Percentiles rank a stretch among this genome's conserved stretches.
Evolutionary conservation across 176 grass and related monocot species (phyloP).

Genomic region (Metroxylon sagu): DNA sequence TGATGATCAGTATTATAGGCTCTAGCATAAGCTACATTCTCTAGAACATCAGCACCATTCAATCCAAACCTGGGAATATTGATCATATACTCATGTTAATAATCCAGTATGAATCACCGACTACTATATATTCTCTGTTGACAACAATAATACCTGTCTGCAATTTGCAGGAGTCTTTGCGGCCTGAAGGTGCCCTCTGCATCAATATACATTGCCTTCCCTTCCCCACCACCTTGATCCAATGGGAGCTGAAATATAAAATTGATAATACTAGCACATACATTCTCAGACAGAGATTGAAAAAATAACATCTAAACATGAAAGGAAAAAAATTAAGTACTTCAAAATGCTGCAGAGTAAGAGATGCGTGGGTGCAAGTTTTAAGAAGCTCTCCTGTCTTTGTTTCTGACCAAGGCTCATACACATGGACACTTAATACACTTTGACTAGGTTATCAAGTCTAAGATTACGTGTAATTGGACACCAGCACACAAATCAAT

Average conservation of each 20-base stretch:
- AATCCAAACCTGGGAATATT: constrained; percentile 58
- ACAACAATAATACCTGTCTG: constrained; percentile 44
- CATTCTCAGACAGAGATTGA: not conserved
- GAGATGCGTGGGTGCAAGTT: too few relatives aligned
- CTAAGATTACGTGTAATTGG: too few relatives aligned
- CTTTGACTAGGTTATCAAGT: too few relatives aligned
- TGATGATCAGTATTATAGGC: constrained; percentile 94
- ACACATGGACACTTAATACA: too few relatives aligned
- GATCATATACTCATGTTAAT: too few relatives aligned
- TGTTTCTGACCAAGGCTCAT: too few relatives aligned
- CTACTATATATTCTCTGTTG: not conserved
- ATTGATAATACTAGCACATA: not conserved
- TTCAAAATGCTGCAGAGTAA: not conserved
- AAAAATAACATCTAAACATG: not conserved
- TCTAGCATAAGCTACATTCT: constrained; percentile 95
- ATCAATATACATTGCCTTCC: constrained; percentile 89
- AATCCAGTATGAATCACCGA: too few relatives aligned
- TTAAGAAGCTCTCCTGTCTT: too few relatives aligned
- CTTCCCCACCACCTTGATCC: constrained; percentile 96
- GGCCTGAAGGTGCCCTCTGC: constrained; percentile 92
- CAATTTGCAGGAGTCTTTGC: constrained; percentile 86
- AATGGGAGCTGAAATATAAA: constrained; percentile 60
- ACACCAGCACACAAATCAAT: too few relatives aligned
- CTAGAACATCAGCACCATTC: constrained; percentile 88
- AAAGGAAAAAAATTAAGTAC: not conserved